Evolutionary conservation across 495 filamentous ascomycete species (phyloP), one percentile per base, ranked within the genome.

Genomic region (Tuber calosporum): DNA sequence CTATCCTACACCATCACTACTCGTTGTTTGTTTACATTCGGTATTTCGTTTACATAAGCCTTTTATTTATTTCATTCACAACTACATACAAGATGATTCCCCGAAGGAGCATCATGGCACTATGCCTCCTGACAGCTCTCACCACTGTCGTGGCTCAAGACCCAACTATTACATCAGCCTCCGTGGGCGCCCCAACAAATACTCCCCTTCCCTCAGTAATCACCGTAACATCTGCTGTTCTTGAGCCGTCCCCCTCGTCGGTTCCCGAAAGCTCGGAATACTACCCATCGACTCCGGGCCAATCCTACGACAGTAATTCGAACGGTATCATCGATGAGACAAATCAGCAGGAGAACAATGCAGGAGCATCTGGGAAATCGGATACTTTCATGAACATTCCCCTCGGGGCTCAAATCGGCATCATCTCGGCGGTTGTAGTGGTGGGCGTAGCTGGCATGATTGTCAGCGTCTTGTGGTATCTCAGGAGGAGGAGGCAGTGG

Each of bases 381-480:
- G 77, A 80, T 38, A 79, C 79, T 30, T 81, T 81, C 62, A 79
- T 81, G 73, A 75, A 78, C 67, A 74, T 77, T 13, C 74, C 77
- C 6, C 67, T 81, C 39, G 79, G 79, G 13, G 80, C 80, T 1
- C 79, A 81, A 71, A 75, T 81, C 43, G 80, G 80, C 22, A 81
- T 81, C 37, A 81, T 81, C 53, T 73, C 75, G 7, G 67, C 75
- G 11, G 79, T 81, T 20, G 74, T 81, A n/a, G 66, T 81, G 38
- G 69, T 76, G 17, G 80, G 77, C 38, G 70, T 81, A 36, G 58
- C 42, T 30, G 73, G 80, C 1, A 71, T 81, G 39, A 41, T 79
- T 34, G 69, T 72, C 17, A 58, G 73, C 37, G 72, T 74, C 22
- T 4, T 81, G 26, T 81, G 77, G 73, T 81, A 81, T 66, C 73